A percentile compares a stretch with the other conserved stretches of the same genome.
phyloP scores from a whole-genome alignment of 2,329 filamentous ascomycete species.

The Trichoderma simmonsii region DNA sequence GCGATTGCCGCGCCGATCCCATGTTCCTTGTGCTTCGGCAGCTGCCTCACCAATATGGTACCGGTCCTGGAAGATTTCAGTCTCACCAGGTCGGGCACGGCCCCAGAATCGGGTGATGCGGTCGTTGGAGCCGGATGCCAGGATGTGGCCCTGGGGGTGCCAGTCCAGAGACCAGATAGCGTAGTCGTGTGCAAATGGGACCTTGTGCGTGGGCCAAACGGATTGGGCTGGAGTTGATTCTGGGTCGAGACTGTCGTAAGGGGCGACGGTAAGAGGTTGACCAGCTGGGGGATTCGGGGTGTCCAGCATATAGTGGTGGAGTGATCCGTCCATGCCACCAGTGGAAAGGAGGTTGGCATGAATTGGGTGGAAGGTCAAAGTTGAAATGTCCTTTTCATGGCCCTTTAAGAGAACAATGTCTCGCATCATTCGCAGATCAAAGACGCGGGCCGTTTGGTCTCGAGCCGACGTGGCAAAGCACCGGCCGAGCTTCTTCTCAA shows the following conservation, averaged over 20 bases:
- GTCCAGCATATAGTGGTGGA: constrained; percentile 93
- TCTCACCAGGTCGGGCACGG: constrained; percentile 80
- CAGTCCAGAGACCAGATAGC: constrained; percentile 98
- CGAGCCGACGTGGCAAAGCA: constrained; percentile 89
- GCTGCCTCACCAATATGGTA: constrained; percentile 95
- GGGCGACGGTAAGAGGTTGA: constrained; percentile 67
- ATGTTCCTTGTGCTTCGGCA: constrained; percentile 92
- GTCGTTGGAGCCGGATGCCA: constrained; percentile 94
- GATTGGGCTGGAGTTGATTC: constrained; percentile 77
- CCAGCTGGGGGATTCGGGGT: constrained; percentile 84
- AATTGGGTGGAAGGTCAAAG: constrained; percentile 88
- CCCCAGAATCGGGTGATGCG: constrained; percentile 97
- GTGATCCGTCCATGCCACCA: constrained; percentile 82
- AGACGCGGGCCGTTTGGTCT: constrained; percentile 89
- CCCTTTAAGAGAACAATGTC: constrained; percentile 91
- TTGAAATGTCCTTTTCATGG: constrained; percentile 94
- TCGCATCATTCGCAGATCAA: constrained; percentile 97
- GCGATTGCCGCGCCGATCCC: constrained; percentile 75
- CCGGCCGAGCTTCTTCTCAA: constrained; percentile 79
- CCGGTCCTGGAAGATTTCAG: constrained; percentile 79
- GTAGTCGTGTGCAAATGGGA: constrained; percentile 87
- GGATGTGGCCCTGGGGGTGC: constrained; percentile 93
- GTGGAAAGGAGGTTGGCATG: constrained; percentile 87
- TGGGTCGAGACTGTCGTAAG: constrained; percentile 82
- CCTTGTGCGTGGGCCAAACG: constrained; percentile 85